These are phyloP conservation scores for Alternaria gaisen DNA, from an alignment of 2,329 filamentous ascomycete genomes.

Conservation along the genomic window DNA sequence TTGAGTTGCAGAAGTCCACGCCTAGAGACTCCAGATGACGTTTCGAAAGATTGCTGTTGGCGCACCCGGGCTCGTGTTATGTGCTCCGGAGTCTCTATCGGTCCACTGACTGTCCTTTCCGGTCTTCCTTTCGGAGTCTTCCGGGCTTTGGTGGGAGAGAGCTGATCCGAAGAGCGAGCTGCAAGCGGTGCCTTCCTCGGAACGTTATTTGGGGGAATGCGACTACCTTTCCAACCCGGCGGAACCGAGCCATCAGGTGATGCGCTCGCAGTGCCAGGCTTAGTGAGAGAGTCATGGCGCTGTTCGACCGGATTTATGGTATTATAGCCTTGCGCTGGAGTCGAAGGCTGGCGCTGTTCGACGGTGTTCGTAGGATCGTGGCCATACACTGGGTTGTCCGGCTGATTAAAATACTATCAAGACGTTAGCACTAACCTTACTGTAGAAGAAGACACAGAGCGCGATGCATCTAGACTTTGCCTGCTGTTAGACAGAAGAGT, in stretches of 20 bases:
- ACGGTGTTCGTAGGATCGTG: background rate
- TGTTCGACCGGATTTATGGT: background rate
- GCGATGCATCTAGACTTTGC: background rate
- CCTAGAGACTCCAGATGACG: background rate
- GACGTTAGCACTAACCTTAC: background rate
- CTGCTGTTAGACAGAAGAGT: background rate
- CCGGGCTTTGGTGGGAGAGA: background rate
- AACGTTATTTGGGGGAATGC: background rate
- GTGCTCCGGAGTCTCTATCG: background rate
- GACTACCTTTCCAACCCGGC: background rate
- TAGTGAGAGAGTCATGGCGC: background rate
- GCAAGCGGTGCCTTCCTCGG: constrained; percentile 12
- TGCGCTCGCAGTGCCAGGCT: background rate
- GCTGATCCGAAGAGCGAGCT: background rate
- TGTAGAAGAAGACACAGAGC: background rate
- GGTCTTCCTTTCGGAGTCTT: background rate
- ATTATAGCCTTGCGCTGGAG: background rate
- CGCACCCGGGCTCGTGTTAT: background rate
- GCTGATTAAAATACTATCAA: background rate
- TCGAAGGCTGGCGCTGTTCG: background rate
- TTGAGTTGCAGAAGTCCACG: background rate
- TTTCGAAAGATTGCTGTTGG: background rate
- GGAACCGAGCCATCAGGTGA: background rate
- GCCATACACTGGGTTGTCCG: background rate
- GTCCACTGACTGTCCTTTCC: background rate